A percentile compares a stretch with the other conserved stretches of the same genome.
Conservation (phyloP, 208 protist genomes). For the Leishmania arabica region DNA sequence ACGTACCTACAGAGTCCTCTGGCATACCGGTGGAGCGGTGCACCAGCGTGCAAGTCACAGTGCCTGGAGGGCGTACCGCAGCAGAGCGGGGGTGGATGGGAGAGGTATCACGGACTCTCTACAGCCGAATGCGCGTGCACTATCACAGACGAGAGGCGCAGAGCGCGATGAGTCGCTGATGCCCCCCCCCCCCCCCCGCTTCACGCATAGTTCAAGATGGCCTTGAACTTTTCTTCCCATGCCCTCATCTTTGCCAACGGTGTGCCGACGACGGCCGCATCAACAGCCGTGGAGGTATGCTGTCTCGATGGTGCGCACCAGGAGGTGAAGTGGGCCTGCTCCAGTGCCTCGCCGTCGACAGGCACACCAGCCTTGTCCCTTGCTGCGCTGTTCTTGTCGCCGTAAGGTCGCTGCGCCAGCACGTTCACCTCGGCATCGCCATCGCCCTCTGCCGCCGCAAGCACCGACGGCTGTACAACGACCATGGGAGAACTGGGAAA, state of each 20-base stretch:
- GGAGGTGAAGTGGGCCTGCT: neutral
- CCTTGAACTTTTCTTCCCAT: constrained; percentile 32
- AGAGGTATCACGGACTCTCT: no score
- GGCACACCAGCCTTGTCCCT: neutral
- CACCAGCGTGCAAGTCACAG: neutral
- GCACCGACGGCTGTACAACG: constrained; percentile 23
- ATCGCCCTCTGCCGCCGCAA: neutral
- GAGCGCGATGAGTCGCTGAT: neutral
- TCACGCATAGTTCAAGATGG: constrained; percentile 18
- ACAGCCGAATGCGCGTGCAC: neutral
- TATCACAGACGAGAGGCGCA: neutral
- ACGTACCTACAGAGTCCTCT: neutral
- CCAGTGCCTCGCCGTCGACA: neutral
- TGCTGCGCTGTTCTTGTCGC: neutral
- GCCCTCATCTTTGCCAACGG: constrained; percentile 12
- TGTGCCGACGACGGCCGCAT: neutral
- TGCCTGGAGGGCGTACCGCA: neutral
- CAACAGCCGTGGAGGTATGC: neutral
- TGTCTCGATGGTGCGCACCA: neutral
- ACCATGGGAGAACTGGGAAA: constrained; percentile 7
- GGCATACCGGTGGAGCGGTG: neutral
- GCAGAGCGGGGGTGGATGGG: no score
- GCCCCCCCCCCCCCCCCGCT: no score
- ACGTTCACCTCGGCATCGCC: neutral
- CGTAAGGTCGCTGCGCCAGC: neutral